Evolutionary conservation across 2,329 filamentous ascomycete species (phyloP).

Genomic region (Nemania diffusa): DNA sequence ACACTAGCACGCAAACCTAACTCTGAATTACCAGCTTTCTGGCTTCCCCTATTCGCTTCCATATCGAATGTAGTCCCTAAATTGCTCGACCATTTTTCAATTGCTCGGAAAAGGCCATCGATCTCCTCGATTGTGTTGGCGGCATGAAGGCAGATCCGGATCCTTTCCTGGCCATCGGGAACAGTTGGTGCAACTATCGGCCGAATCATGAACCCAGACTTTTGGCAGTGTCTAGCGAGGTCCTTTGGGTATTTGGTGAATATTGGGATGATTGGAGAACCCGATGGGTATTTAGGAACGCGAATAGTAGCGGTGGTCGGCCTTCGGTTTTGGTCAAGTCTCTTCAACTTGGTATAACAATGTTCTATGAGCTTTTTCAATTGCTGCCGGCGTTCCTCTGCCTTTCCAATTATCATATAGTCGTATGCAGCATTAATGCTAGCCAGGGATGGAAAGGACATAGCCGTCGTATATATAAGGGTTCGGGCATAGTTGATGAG

Average conservation of each 20-base stretch:
- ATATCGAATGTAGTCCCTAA: not conserved
- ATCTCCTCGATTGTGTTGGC: constrained; percentile 65
- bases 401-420: constrained; percentile 44
- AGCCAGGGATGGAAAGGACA: constrained; percentile 65
- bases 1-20: not conserved
- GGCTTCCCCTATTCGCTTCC: not conserved
- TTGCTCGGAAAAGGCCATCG: constrained; percentile 56
- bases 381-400: constrained; percentile 50
- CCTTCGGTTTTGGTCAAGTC: constrained; percentile 42
- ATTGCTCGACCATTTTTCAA: constrained; percentile 40
- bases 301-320: constrained; percentile 38
- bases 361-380: constrained; percentile 58
- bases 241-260: constrained; percentile 62
- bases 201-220: constrained; percentile 62
- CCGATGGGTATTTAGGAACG: constrained; percentile 50
- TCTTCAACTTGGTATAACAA: constrained; percentile 55
- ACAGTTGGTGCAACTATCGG: constrained; percentile 70
- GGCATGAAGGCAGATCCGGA: constrained; percentile 69
- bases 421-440: constrained; percentile 48
- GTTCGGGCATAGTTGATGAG: constrained; percentile 81
- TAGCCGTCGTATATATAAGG: constrained; percentile 78
- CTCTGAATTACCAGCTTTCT: not conserved
- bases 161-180: constrained; percentile 64
- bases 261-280: constrained; percentile 67
- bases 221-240: constrained; percentile 65